Evolutionary conservation across 345 rosid species (phyloP), one percentile per base, ranked within the genome.

Genomic region (Eucalyptus sideroxylon): DNA sequence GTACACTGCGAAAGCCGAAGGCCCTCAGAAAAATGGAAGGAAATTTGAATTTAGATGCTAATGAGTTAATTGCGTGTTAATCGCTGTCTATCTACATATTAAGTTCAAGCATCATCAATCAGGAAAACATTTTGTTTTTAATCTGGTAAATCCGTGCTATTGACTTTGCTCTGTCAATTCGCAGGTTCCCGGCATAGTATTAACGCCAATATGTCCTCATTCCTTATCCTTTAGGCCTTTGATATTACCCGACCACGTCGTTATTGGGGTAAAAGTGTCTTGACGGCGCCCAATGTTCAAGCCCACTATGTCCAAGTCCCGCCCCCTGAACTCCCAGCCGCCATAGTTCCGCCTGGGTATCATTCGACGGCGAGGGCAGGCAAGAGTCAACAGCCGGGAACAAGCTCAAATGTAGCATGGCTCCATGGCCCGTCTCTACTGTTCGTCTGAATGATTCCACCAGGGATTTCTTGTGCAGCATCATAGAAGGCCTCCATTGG

Each of bases 121-220:
- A 17, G 42, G 42, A 34, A 34, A 34, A 34, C 44, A 31, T 69
- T 34, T 53, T 53, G 59, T 72, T 17, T 72, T 34, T 27, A 5
- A 72, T 72, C 82, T 34, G 44, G 82, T 19, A 19, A 34, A 42
- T 5, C 82, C 82, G 14, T 11, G 21, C 82, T 72, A 34, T 17
- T 9, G 82, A 72, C 14, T 27, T 77, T 77, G 55, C 55, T 24
- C 31, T 34, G 62, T 49, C 45, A 17, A 16, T 13, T 15, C 67
- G 85, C 94, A 96, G 99, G 99, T 98, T 89, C 99, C 99, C 23
- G 99, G 96, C 34, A 96, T 98, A 86, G 94, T 97, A 86, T 98
- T 97, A 89, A 97, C 99, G 44, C 99, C 99, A 34, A 98, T 98
- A 88, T 96, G 99, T 91, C 99, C 97, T 3, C 99, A 98, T 92